Evolutionary conservation across 2,329 filamentous ascomycete species (phyloP).

Genomic region (Alternaria conjuncta): DNA sequence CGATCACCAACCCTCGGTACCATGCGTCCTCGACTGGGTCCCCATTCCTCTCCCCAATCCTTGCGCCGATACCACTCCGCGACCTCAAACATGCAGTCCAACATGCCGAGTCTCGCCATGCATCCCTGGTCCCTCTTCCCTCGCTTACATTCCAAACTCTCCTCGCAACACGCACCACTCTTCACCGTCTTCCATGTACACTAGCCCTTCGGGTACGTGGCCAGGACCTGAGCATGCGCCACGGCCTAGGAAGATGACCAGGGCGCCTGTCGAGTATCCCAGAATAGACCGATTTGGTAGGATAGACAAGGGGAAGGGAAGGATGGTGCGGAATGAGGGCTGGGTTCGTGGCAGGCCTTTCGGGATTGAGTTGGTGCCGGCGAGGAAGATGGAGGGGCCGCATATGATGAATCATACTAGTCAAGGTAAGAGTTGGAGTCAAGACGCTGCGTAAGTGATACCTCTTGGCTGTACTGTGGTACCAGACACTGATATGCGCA

Average conservation of each 20-base stretch:
- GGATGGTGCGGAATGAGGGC: neutral
- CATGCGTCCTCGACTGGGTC: neutral
- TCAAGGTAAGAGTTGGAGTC: neutral
- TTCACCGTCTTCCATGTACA: neutral
- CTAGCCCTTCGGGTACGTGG: neutral
- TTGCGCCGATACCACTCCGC: neutral
- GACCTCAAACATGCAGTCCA: neutral
- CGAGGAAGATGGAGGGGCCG: neutral
- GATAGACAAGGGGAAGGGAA: neutral
- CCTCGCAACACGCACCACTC: neutral
- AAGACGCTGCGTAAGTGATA: neutral
- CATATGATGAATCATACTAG: slow-evolving; percentile 1
- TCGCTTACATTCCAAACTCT: neutral
- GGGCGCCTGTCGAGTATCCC: neutral
- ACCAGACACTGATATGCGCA: neutral
- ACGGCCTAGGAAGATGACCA: neutral
- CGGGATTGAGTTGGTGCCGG: neutral
- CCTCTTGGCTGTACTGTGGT: neutral
- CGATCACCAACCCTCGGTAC: neutral
- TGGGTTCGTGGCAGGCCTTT: neutral
- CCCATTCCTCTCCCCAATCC: neutral
- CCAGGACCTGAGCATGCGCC: neutral
- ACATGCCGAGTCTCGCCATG: neutral
- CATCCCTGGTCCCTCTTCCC: neutral
- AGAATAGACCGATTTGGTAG: neutral